phyloP scores from a whole-genome alignment of 441 rosid species.

The Bruguiera hainesii region DNA sequence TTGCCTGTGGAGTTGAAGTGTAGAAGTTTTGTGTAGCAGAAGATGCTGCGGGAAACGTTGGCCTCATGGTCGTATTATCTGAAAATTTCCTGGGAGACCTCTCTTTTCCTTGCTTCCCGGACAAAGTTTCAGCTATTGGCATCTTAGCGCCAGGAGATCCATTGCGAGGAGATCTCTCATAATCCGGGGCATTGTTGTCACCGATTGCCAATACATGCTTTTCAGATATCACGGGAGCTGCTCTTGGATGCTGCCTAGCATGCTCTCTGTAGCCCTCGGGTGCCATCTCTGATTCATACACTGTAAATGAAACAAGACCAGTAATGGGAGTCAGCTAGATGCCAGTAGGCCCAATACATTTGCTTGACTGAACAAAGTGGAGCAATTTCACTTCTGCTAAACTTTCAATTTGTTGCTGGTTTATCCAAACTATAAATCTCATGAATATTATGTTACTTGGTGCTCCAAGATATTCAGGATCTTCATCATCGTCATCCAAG shows the following conservation, averaged over 20 bases:
- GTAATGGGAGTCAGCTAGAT: too few species aligned
- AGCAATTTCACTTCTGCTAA: too few species aligned
- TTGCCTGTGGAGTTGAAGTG: constrained; percentile 24
- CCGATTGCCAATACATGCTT: constrained; percentile 41
- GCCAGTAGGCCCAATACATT: not conserved
- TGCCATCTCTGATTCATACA: constrained; percentile 88
- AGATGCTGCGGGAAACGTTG: constrained; percentile 47
- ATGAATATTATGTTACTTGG: constrained; percentile 31
- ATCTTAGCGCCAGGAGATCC: constrained; percentile 25
- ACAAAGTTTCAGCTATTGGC: constrained; percentile 32
- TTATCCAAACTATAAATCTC: not conserved
- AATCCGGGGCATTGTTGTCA: constrained; percentile 1
- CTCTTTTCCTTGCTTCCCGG: constrained; percentile 18
- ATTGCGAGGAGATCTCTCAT: constrained; percentile 13
- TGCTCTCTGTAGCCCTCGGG: constrained; percentile 53
- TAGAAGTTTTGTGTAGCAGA: constrained; percentile 33
- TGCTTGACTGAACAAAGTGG: not conserved
- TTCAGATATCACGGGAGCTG: constrained; percentile 44
- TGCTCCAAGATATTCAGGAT: constrained; percentile 43
- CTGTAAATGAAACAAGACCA: constrained; percentile 31
- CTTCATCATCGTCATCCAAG: constrained; percentile 36
- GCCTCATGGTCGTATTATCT: constrained; percentile 33
- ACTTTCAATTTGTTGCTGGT: too few species aligned
- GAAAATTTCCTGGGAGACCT: constrained; percentile 11
- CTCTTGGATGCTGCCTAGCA: constrained; percentile 65